A percentile compares a stretch with the other conserved stretches of the same genome.
Evolutionary conservation across 2,329 filamentous ascomycete genomes (phyloP).

Genomic region (Beauveria rudraprayagi): DNA sequence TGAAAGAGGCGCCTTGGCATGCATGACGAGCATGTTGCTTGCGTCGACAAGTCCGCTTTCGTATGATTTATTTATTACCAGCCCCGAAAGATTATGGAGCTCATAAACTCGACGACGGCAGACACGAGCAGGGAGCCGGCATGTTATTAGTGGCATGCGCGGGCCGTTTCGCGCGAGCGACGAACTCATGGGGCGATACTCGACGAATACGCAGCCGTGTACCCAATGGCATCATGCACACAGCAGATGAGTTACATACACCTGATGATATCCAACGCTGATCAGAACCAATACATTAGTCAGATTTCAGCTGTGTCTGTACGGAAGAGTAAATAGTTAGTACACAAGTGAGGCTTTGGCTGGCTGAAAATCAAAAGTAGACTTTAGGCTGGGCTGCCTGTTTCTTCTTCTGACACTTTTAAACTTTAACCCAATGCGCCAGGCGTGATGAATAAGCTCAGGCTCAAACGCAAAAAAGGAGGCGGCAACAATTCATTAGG

Average conservation of each 20-base stretch:
- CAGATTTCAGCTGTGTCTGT: not conserved
- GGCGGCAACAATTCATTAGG: not conserved
- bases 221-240: not conserved
- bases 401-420: not conserved
- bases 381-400: not conserved
- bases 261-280: not conserved
- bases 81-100: not conserved
- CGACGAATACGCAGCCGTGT: not conserved
- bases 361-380: too few species aligned
- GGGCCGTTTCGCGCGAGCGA: slow-evolving; percentile 5
- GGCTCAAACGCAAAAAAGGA: not conserved
- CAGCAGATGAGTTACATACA: too few species aligned
- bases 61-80: not conserved
- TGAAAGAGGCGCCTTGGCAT: slow-evolving; percentile 1
- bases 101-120: not conserved
- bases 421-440: not conserved
- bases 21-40: not conserved
- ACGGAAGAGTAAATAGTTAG: not conserved
- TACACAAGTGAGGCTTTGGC: not conserved
- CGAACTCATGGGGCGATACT: not conserved
- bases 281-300: not conserved
- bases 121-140: not conserved
- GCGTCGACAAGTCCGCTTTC: not conserved
- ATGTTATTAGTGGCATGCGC: not conserved
- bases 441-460: not conserved